Evolutionary conservation across 768 basidiomycete genomes (phyloP).

Genomic region (Phylloporus rhodoxanthus): DNA sequence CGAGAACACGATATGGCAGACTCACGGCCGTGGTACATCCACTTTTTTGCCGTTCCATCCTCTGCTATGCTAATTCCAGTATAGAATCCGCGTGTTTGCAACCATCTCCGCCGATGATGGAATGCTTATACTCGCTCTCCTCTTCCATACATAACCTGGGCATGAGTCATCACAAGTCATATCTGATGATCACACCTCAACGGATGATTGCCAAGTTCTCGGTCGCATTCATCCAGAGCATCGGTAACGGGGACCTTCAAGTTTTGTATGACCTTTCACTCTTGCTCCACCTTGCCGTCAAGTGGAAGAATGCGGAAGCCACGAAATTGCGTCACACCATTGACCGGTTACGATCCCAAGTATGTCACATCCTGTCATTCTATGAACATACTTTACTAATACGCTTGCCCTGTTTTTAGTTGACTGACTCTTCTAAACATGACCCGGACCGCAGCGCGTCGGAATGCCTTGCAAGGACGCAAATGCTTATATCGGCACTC

Average conservation of each 20-base stretch:
- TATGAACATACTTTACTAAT: constrained; percentile 1
- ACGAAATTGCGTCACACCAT: constrained; percentile 27
- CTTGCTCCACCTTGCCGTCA: constrained; percentile 38
- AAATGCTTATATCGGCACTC: constrained; percentile 56
- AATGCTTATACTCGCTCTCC: constrained; percentile 50
- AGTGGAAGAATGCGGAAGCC: constrained; percentile 20
- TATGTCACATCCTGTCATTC: constrained; percentile 14
- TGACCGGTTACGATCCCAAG: constrained; percentile 21
- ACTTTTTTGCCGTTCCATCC: constrained; percentile 2
- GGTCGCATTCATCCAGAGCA: constrained; percentile 26
- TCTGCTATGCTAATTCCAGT: constrained; percentile 9
- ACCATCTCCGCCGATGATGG: constrained; percentile 51
- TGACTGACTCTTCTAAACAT: constrained; percentile 4
- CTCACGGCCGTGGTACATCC: constrained; percentile 9
- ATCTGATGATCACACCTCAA: constrained; percentile 33
- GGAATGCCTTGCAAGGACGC: constrained; percentile 51
- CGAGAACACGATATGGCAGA: constrained; percentile 3
- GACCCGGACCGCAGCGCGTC: constrained; percentile 28
- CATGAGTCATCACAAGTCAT: constrained; percentile 34
- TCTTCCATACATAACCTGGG: constrained; percentile 53
- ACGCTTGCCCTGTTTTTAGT: constrained; percentile 10
- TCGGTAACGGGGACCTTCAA: constrained; percentile 31
- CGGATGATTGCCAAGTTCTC: constrained; percentile 38
- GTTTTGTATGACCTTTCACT: constrained; percentile 44
- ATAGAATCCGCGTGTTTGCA: constrained; percentile 26